Conservation (phyloP, 1,139 yeast species). For the Blastobotrys niveus region DNA sequence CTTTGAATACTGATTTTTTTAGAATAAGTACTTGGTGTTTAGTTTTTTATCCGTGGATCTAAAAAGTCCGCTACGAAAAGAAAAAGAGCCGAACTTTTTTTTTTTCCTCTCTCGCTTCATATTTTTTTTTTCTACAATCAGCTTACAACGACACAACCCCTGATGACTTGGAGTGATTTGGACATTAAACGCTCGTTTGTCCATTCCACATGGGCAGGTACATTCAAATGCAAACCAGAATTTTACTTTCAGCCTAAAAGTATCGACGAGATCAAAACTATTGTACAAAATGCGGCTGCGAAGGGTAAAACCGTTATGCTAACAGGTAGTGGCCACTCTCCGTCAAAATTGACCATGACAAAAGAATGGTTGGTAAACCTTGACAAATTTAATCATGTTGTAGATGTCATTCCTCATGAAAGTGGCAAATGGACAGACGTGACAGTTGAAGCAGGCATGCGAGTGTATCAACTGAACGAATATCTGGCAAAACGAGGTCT, state of each 20-base stretch:
- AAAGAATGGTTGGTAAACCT: conserved; percentile 82
- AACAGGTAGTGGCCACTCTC: conserved; percentile 95
- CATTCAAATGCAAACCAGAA: conserved; percentile 71
- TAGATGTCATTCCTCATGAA: conserved; percentile 39
- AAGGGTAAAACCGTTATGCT: conserved; percentile 66
- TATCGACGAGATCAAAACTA: conserved; percentile 54
- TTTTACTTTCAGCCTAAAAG: conserved; percentile 70
- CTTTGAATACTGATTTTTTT: no score
- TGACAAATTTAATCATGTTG: conserved; percentile 57
- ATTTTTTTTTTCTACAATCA: not conserved
- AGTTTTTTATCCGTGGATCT: no score
- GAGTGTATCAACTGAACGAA: conserved; percentile 73
- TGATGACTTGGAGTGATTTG: not conserved
- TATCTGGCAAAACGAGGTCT: conserved; percentile 56
- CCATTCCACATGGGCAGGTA: conserved; percentile 89
- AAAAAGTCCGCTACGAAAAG: no score
- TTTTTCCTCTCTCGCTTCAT: not conserved
- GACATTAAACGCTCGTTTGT: conserved; percentile 10
- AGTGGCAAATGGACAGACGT: conserved; percentile 74
- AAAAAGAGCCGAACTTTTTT: no score
- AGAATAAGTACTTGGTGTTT: no score
- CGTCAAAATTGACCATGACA: conserved; percentile 86
- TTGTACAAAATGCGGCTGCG: conserved; percentile 61
- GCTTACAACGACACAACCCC: not conserved
- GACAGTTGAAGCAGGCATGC: conserved; percentile 86